Conservation (phyloP, 345 rosid species). For the Psidium guajava region DNA sequence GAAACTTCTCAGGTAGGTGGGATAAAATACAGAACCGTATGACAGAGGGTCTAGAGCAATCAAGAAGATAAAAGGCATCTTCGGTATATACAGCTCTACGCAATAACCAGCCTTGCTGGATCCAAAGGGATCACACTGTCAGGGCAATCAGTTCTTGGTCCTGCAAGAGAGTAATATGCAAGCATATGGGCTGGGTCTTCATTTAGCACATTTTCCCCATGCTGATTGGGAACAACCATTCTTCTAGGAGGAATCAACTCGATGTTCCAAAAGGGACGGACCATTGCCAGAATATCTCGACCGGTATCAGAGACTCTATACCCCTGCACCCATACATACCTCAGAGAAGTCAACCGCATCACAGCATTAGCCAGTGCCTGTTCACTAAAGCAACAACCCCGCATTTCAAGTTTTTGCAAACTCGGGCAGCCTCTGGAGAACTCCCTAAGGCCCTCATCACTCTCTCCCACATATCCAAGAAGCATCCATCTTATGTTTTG, state of each 20-base stretch:
- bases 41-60: constrained; percentile 5
- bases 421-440: constrained; percentile 86
- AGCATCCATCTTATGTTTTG: constrained; percentile 88
- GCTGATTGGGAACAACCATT: constrained; percentile 9
- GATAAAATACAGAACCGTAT: constrained; percentile 7
- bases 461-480: constrained; percentile 68
- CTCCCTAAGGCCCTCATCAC: constrained; percentile 64
- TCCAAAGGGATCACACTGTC: constrained; percentile 43
- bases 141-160: constrained; percentile 84
- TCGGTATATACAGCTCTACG: constrained; percentile 31
- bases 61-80: not conserved
- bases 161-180: constrained; percentile 90
- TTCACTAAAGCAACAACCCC: constrained; percentile 85
- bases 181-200: constrained; percentile 87
- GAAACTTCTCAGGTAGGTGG: constrained; percentile 7
- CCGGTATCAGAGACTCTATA: constrained; percentile 44
- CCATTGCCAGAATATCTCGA: constrained; percentile 61
- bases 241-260: constrained; percentile 68
- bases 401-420: constrained; percentile 85
- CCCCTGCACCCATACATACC: constrained; percentile 97
- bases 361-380: constrained; percentile 61
- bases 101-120: constrained; percentile 1
- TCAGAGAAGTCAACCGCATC: constrained; percentile 49
- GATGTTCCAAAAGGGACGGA: constrained; percentile 90
- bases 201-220: constrained; percentile 11